Percentiles rank a stretch among this genome's conserved stretches.
phyloP scores from a whole-genome alignment of 2,329 filamentous ascomycete species.

The Colletotrichum sp. region DNA sequence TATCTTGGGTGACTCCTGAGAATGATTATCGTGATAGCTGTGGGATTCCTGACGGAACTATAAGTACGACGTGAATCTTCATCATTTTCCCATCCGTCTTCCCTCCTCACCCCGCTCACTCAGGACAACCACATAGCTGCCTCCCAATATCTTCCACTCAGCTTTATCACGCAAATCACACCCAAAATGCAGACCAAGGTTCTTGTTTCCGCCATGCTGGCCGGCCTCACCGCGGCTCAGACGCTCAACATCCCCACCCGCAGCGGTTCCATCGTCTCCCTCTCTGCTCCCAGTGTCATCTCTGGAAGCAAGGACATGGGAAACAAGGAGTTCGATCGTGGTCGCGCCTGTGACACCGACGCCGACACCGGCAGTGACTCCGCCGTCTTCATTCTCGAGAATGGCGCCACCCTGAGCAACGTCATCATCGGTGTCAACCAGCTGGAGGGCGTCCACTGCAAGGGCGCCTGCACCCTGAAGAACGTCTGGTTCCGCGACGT shows the following conservation, averaged over 20 bases:
- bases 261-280: slow-evolving; percentile 24
- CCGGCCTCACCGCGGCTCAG: slow-evolving; percentile 21
- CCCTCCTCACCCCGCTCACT: not conserved
- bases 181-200: slow-evolving; percentile 13
- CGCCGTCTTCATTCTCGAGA: slow-evolving; percentile 57
- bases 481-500: slow-evolving; percentile 45
- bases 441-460: slow-evolving; percentile 56
- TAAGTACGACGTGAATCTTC: not conserved
- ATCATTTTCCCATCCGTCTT: not conserved
- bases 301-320: slow-evolving; percentile 22
- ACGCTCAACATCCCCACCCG: slow-evolving; percentile 27
- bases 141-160: not conserved
- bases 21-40: not conserved
- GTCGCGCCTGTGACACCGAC: slow-evolving; percentile 21
- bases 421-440: slow-evolving; percentile 58
- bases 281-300: slow-evolving; percentile 22
- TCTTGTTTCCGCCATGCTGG: slow-evolving; percentile 12
- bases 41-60: not conserved
- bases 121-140: not conserved
- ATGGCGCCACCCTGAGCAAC: slow-evolving; percentile 55
- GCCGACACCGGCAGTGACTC: slow-evolving; percentile 24
- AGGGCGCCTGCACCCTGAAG: slow-evolving; percentile 45
- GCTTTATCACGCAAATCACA: not conserved
- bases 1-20: not conserved
- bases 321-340: slow-evolving; percentile 26